phyloP scores from a whole-genome alignment of 495 filamentous ascomycete species.

The Gamarada debralockiae region DNA sequence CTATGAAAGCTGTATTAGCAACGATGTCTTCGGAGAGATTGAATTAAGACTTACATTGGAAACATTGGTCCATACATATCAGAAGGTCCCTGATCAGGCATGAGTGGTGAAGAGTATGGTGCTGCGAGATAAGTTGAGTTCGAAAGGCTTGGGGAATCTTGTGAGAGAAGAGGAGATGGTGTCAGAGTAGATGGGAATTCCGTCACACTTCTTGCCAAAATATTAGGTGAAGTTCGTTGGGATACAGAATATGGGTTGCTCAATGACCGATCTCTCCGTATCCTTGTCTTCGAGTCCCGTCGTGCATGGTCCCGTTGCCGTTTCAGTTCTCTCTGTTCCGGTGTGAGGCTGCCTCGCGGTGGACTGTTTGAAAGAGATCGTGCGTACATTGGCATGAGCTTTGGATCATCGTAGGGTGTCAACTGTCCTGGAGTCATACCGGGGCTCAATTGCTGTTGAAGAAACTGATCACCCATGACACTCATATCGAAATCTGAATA shows the following conservation, averaged over 20 bases:
- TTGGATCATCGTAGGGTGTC: slow-evolving; percentile 21
- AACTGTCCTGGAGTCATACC: slow-evolving; percentile 13
- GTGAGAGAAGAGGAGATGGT: slow-evolving; percentile 23
- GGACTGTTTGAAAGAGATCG: slow-evolving; percentile 25
- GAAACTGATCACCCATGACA: slow-evolving; percentile 20
- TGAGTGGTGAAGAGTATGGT: slow-evolving; percentile 1
- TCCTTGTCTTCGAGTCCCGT: slow-evolving; percentile 22
- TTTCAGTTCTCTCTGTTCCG: slow-evolving; percentile 27
- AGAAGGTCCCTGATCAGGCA: slow-evolving; percentile 7
- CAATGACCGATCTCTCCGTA: slow-evolving; percentile 25
- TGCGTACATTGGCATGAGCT: slow-evolving; percentile 22
- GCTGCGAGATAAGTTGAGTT: slow-evolving; percentile 2
- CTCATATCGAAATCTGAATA: slow-evolving; percentile 20
- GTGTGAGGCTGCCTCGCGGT: slow-evolving; percentile 23
- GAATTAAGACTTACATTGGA: slow-evolving; percentile 19
- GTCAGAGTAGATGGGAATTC: slow-evolving; percentile 20
- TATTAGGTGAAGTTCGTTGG: slow-evolving; percentile 20
- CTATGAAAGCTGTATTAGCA: slow-evolving; percentile 10
- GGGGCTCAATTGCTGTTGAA: slow-evolving; percentile 18
- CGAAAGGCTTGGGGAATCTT: slow-evolving; percentile 19
- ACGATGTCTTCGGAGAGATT: background rate
- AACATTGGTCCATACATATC: slow-evolving; percentile 24
- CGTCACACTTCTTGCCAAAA: slow-evolving; percentile 17
- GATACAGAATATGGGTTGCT: slow-evolving; percentile 25
- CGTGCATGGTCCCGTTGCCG: slow-evolving; percentile 24